Conservation (phyloP, 2,329 filamentous ascomycete species). For the Trichoderma pleuroti region DNA sequence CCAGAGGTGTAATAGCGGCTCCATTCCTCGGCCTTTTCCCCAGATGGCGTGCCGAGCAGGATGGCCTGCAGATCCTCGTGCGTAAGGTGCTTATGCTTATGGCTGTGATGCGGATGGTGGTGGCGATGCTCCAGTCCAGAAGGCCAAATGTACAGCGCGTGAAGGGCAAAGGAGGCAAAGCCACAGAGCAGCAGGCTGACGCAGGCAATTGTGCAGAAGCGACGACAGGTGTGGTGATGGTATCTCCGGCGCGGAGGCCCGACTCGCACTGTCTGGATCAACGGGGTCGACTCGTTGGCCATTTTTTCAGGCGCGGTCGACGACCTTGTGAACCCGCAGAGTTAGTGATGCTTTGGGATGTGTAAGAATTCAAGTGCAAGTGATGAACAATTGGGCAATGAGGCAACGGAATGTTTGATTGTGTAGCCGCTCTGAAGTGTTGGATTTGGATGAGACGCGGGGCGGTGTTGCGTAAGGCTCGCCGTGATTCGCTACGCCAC, state of each 20-base stretch:
- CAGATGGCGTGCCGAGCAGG: conserved; percentile 56
- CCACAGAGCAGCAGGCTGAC: conserved; percentile 52
- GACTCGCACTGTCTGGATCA: conserved; percentile 61
- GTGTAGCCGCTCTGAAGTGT: not conserved
- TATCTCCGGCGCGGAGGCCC: conserved; percentile 53
- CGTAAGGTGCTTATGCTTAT: conserved; percentile 28
- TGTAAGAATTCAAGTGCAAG: not conserved
- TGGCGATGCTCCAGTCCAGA: conserved; percentile 28
- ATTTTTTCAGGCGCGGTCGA: conserved; percentile 30
- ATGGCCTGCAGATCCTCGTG: conserved; percentile 54
- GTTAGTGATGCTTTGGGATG: not conserved
- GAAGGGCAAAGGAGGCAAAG: conserved; percentile 48
- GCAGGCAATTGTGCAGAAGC: conserved; percentile 62
- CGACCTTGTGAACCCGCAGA: conserved; percentile 17
- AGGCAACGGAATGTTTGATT: not conserved
- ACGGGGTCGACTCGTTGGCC: conserved; percentile 58
- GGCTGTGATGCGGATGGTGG: conserved; percentile 22
- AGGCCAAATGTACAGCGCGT: conserved; percentile 43
- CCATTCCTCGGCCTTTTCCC: conserved; percentile 63
- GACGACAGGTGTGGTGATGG: conserved; percentile 57
- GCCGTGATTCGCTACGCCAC: conserved; percentile 15
- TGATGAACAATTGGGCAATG: not conserved
- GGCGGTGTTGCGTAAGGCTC: conserved; percentile 10
- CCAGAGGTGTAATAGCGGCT: conserved; percentile 75
- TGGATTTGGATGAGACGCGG: not conserved